A percentile compares a stretch with the other conserved stretches of the same genome.
phyloP scores from a whole-genome alignment of 768 basidiomycete species.

The Tricholoma flavovirens region DNA sequence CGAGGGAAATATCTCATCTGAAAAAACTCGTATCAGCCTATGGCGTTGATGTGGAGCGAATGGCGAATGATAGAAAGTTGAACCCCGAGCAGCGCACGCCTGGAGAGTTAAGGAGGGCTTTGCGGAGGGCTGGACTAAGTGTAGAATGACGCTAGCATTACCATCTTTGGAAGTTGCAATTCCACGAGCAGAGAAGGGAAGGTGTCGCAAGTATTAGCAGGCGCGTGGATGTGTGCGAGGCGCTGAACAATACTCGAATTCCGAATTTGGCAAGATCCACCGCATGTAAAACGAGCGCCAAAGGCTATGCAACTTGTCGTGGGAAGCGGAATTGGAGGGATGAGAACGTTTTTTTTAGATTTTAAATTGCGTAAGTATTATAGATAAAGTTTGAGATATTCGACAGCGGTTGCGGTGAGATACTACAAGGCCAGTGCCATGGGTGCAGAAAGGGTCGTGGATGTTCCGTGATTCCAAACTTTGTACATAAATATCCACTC shows the following conservation, averaged over 20 bases:
- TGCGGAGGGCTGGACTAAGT: slow-evolving; percentile 48
- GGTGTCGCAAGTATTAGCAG: neutral
- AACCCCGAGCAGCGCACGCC: slow-evolving; percentile 83
- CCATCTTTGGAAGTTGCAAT: too few relatives aligned
- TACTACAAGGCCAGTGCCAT: slow-evolving; percentile 9
- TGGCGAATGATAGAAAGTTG: slow-evolving; percentile 74
- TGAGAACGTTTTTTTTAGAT: neutral
- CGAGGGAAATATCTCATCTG: slow-evolving; percentile 65
- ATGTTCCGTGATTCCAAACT: neutral
- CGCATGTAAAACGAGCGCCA: neutral
- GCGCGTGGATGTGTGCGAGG: neutral
- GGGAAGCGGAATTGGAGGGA: neutral
- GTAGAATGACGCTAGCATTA: neutral
- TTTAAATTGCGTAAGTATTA: slow-evolving; percentile 21
- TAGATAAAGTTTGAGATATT: slow-evolving; percentile 33
- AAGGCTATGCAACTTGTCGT: neutral
- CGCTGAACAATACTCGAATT: neutral
- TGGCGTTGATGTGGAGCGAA: slow-evolving; percentile 64
- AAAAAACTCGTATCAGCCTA: slow-evolving; percentile 60
- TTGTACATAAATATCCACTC: neutral
- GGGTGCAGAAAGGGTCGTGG: slow-evolving; percentile 10
- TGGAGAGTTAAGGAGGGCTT: slow-evolving; percentile 65
- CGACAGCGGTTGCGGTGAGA: slow-evolving; percentile 11
- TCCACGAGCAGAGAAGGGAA: too few relatives aligned
- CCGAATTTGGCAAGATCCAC: neutral